Evolutionary conservation across 108 stramenopile genomes (phyloP).

Genomic region (Pseudonitzschia pungens): DNA sequence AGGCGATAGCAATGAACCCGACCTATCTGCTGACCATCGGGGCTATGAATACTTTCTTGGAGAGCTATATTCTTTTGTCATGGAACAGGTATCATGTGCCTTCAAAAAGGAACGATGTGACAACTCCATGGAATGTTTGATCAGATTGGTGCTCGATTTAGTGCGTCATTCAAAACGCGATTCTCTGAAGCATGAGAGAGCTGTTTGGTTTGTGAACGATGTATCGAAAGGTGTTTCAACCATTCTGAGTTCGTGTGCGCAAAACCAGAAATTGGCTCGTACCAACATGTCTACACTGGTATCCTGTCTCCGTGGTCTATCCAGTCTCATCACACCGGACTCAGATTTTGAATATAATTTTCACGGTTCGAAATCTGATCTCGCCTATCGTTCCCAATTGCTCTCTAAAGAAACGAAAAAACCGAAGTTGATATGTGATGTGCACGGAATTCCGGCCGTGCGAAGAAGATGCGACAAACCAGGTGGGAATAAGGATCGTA

Average conservation of each 20-base stretch:
- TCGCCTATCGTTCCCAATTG: not conserved
- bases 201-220: conserved; percentile 28
- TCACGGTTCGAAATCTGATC: conserved; percentile 1
- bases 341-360: conserved; percentile 1
- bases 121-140: conserved; percentile 11
- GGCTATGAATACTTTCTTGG: conserved; percentile 30
- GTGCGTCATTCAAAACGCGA: conserved; percentile 18
- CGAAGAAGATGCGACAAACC: conserved; percentile 54
- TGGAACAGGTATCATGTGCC: conserved; percentile 15
- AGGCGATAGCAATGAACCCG: not conserved
- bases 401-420: conserved; percentile 48
- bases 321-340: conserved; percentile 17
- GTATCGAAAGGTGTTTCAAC: conserved; percentile 22
- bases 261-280: not conserved
- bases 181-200: conserved; percentile 12
- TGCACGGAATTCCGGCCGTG: conserved; percentile 73
- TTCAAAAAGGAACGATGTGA: conserved; percentile 14
- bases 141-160: conserved; percentile 28
- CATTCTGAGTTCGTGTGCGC: not conserved
- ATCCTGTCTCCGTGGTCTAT: conserved; percentile 23
- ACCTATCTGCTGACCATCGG: conserved; percentile 14
- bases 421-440: conserved; percentile 63
- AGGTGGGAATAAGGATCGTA: conserved; percentile 69
- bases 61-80: conserved; percentile 21
- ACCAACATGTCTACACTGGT: conserved; percentile 4